Base-by-base conservation (phyloP, 2,329 filamentous ascomycete genomes). In the Aureobasidium sp. region DNA sequence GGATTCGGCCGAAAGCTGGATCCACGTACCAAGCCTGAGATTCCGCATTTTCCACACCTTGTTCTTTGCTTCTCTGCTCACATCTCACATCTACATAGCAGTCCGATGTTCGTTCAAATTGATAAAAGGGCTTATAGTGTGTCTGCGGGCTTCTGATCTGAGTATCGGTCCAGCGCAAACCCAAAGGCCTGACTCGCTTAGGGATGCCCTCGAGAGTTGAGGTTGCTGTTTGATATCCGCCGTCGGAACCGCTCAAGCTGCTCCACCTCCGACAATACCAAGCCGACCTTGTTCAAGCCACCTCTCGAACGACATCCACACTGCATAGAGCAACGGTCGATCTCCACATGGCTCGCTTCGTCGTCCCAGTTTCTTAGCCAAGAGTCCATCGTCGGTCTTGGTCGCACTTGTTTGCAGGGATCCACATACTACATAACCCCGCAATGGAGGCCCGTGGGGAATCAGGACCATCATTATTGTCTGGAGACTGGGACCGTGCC, bases 401-500 rank as follows among this genome's bases (percentile, higher is more conserved):
- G 21, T 7, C 42, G 17, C 23, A 17, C 42, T 45, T 40, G 17
- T 9, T 23, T n/a, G 23, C 53, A 54, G n/a, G 53, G 53, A 35
- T 57, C 27, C 40, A 57, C 53, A 45, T 57, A 19, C 38, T 45
- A 57, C 53, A 21, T 45, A 4, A 27, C 53, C 53, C 38, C 53
- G 40, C 35, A 57, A 29, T 45, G 38, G 25, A 57, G n/a, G 53
- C 40, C 53, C 40, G 40, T 57, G 53, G 53, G 40, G 53, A 23
- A 43, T 8, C n/a, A 45, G 15, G 11, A 23, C 15, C 23, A 29
- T 19, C 23, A 29, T 45, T 4, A 35, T 31, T 27, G 11, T 29
- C 29, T 43, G 27, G 27, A 25, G 27, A 35, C 27, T 6, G 17
- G 38, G 40, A 57, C 53, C 40, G 53, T 57, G 53, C 27, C 43